Evolutionary conservation across 129 eudicot genomes (phyloP).

Genomic region (Rutidosis leptorrhynchoides): DNA sequence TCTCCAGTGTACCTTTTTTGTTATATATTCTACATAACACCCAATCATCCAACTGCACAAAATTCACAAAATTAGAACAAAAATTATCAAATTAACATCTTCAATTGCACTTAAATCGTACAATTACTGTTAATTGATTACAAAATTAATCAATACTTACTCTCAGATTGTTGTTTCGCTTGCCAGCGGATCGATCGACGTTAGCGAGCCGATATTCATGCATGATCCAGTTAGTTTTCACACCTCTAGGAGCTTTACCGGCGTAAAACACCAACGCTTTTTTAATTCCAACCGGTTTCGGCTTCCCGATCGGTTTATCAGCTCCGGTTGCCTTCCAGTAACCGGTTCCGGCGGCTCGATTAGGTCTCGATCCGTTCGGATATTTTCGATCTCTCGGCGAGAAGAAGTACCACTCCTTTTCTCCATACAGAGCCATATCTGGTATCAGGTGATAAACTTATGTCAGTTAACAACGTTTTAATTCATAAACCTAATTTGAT

Average conservation of each 20-base stretch:
- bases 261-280: slow-evolving; percentile 71
- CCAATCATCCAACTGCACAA: slow-evolving; percentile 66
- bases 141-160: slow-evolving; percentile 23
- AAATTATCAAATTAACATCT: not conserved
- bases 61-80: not conserved
- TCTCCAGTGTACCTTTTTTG: slow-evolving; percentile 59
- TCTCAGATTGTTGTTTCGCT: slow-evolving; percentile 52
- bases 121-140: not conserved
- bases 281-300: slow-evolving; percentile 56
- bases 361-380: slow-evolving; percentile 63
- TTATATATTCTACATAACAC: slow-evolving; percentile 69
- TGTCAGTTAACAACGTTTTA: not conserved
- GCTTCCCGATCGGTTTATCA: slow-evolving; percentile 66
- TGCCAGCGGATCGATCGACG: slow-evolving; percentile 69
- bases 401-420: slow-evolving; percentile 70
- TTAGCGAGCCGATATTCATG: slow-evolving; percentile 68
- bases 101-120: not conserved
- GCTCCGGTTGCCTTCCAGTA: slow-evolving; percentile 81
- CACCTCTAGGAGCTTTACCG: slow-evolving; percentile 68
- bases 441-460: too few species aligned
- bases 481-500: not conserved
- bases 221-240: slow-evolving; percentile 72
- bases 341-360: slow-evolving; percentile 68
- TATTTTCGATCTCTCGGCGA: slow-evolving; percentile 66
- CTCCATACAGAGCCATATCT: slow-evolving; percentile 66